These are phyloP conservation scores for Benincasa hispida DNA, from an alignment of 306 rosid species.

Conservation along the genomic window DNA sequence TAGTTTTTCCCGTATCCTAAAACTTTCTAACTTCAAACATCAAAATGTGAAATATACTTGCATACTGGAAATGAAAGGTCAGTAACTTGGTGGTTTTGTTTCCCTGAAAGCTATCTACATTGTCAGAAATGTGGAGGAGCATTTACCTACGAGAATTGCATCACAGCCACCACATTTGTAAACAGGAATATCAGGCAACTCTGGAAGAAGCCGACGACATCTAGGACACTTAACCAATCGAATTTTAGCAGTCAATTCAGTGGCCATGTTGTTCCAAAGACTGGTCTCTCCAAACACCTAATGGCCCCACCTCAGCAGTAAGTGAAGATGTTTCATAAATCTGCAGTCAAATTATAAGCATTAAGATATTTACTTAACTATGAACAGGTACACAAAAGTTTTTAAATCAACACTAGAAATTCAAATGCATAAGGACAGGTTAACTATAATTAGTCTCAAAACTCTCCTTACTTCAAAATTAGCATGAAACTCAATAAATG, in stretches of 20 bases:
- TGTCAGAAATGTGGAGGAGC: not conserved
- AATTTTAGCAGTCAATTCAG: constrained; percentile 26
- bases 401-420: not conserved
- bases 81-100: not conserved
- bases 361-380: not conserved
- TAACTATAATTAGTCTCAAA: not conserved
- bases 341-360: not conserved
- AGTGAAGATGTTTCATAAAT: not conserved
- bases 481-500: not conserved
- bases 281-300: not conserved
- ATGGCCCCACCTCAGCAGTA: not conserved
- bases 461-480: not conserved
- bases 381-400: not conserved
- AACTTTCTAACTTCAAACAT: not conserved
- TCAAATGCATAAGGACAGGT: not conserved
- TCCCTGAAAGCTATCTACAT: not conserved
- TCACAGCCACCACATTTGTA: constrained; percentile 86
- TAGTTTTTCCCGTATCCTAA: not conserved
- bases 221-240: constrained; percentile 78
- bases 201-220: constrained; percentile 50
- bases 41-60: not conserved
- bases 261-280: not conserved
- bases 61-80: constrained; percentile 1
- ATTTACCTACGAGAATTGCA: constrained; percentile 57
- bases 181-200: constrained; percentile 35